A percentile compares a stretch with the other conserved stretches of the same genome.
phyloP scores from a whole-genome alignment of 2,329 filamentous ascomycete genomes.

The Scedosporium minutisporum region DNA sequence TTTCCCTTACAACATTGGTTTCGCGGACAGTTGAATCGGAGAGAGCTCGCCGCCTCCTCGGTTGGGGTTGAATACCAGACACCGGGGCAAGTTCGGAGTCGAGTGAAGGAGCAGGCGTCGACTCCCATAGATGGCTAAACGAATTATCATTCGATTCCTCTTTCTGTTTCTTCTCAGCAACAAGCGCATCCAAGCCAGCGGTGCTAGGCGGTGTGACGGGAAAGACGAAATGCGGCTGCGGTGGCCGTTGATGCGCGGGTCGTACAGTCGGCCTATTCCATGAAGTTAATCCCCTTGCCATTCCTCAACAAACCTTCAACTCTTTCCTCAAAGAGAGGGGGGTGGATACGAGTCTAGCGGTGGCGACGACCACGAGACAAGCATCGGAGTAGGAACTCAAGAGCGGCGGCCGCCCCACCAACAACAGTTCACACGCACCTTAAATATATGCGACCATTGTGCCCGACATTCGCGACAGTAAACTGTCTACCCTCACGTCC shows the following conservation, averaged over 20 bases:
- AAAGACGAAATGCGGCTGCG: conserved; percentile 51
- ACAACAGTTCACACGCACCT: conserved; percentile 43
- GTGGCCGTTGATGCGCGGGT: conserved; percentile 50
- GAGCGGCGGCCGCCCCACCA: too few relatives aligned
- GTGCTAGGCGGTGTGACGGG: conserved; percentile 51
- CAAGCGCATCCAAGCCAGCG: conserved; percentile 41
- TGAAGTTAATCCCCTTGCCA: neutral
- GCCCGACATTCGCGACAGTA: conserved; percentile 71
- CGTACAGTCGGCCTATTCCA: conserved; percentile 48
- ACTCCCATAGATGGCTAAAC: neutral
- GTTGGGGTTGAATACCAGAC: conserved; percentile 1
- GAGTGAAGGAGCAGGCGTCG: neutral
- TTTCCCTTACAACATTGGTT: conserved; percentile 35
- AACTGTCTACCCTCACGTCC: conserved; percentile 63
- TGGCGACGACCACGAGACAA: too few relatives aligned
- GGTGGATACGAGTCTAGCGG: too few relatives aligned
- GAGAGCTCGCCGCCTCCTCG: conserved; percentile 49
- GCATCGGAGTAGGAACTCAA: too few relatives aligned
- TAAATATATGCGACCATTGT: conserved; percentile 73
- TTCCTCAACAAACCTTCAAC: neutral
- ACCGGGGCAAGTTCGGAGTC: neutral
- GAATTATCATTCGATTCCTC: conserved; percentile 14
- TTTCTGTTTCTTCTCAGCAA: conserved; percentile 17
- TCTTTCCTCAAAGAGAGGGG: too few relatives aligned
- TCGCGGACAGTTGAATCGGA: conserved; percentile 74